Conservation (phyloP, 129 eudicot species). For the Lactuca sativa region DNA sequence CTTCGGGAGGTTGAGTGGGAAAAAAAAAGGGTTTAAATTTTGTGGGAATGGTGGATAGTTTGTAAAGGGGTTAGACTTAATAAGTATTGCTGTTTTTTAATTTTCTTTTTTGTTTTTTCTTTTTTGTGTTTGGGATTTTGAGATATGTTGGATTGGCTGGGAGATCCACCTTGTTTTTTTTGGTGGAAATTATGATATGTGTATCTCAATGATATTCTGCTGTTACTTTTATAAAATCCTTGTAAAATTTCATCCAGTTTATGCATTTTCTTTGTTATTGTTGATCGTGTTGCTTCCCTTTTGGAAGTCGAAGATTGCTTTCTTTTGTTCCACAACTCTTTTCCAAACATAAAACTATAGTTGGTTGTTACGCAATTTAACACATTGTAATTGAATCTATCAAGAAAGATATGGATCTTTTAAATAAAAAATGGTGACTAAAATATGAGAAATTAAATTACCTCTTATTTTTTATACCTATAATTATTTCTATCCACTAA, state of each 20-base stretch:
- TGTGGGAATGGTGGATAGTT: slow-evolving; percentile 53
- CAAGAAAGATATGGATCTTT: too few relatives aligned
- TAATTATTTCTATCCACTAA: too few relatives aligned
- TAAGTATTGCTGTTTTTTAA: slow-evolving; percentile 40
- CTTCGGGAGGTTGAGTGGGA: slow-evolving; percentile 23
- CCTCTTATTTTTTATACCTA: too few relatives aligned
- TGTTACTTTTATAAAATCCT: slow-evolving; percentile 21
- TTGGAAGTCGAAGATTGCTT: neutral
- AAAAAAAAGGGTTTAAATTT: slow-evolving; percentile 40
- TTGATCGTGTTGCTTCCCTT: neutral
- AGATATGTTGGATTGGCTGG: slow-evolving; percentile 31
- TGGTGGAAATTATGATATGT: slow-evolving; percentile 34
- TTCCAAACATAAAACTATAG: neutral
- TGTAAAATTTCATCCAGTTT: slow-evolving; percentile 21
- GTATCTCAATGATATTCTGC: slow-evolving; percentile 29
- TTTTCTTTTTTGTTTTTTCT: slow-evolving; percentile 13
- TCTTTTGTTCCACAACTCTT: neutral
- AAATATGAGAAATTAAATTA: too few relatives aligned
- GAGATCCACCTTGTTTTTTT: slow-evolving; percentile 34
- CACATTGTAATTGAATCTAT: too few relatives aligned
- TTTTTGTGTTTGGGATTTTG: slow-evolving; percentile 24
- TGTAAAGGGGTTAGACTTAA: slow-evolving; percentile 54
- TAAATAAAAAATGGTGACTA: too few relatives aligned
- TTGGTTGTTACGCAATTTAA: too few relatives aligned
- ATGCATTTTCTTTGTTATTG: slow-evolving; percentile 4